A percentile compares a stretch with the other conserved stretches of the same genome.
These are phyloP conservation scores for Fragaria nilgerrensis DNA, from an alignment of 306 rosid species.

Conservation along the genomic window DNA sequence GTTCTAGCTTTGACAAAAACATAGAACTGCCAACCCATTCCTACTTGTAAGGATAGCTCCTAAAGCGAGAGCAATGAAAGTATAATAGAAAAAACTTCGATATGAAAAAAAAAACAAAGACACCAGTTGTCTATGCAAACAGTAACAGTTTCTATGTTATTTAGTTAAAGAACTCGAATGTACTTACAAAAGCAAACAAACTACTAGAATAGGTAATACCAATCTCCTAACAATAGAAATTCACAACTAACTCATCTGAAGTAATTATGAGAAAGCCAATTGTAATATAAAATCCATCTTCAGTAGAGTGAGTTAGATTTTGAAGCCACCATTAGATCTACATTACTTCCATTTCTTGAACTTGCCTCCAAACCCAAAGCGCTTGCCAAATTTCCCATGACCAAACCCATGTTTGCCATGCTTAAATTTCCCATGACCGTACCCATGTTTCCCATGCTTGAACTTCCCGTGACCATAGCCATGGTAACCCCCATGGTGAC, in stretches of 20 bases:
- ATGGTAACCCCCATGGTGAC: constrained; percentile 33
- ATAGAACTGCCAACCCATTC: background rate
- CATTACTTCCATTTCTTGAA: constrained; percentile 69
- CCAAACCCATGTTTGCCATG: constrained; percentile 78
- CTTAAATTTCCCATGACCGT: constrained; percentile 47
- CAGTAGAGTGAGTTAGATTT: background rate
- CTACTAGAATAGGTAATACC: background rate
- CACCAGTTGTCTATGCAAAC: background rate
- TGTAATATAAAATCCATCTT: background rate
- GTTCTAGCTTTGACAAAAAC: background rate
- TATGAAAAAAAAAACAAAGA: background rate
- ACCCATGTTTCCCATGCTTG: constrained; percentile 33
- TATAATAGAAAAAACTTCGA: background rate
- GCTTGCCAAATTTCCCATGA: constrained; percentile 49
- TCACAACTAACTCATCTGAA: background rate
- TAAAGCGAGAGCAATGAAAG: background rate
- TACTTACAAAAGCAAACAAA: background rate
- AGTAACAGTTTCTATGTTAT: background rate
- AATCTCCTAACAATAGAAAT: background rate
- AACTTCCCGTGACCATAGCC: constrained; percentile 55
- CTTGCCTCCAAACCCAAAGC: constrained; percentile 29
- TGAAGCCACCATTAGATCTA: background rate
- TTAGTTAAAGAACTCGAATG: background rate
- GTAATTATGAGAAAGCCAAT: constrained; percentile 1
- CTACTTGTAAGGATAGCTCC: background rate